These are phyloP conservation scores for Mrakia frigida DNA, from an alignment of 768 basidiomycete genomes.

Conservation along the genomic window DNA sequence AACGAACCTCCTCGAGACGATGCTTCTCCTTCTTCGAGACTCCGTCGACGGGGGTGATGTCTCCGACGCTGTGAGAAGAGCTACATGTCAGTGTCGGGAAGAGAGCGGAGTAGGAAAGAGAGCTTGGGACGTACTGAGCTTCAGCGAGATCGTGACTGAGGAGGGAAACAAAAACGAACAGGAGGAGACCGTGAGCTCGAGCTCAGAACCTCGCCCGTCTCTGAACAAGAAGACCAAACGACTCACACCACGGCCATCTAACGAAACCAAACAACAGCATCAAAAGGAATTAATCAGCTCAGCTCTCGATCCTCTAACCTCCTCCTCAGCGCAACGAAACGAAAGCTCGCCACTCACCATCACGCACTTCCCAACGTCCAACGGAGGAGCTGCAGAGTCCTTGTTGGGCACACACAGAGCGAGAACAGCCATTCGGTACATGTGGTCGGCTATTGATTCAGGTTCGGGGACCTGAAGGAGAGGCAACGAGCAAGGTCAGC, in stretches of 20 bases:
- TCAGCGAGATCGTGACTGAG: slow-evolving; percentile 92
- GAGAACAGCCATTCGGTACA: slow-evolving; percentile 76
- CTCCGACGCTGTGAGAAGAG: slow-evolving; percentile 65
- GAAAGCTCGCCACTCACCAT: slow-evolving; percentile 34
- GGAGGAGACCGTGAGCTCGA: background rate
- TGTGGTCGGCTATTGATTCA: slow-evolving; percentile 46
- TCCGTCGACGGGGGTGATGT: slow-evolving; percentile 85
- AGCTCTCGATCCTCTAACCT: slow-evolving; percentile 37
- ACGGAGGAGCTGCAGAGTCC: slow-evolving; percentile 60
- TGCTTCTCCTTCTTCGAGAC: slow-evolving; percentile 76
- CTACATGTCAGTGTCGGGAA: too few relatives aligned
- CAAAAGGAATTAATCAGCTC: slow-evolving; percentile 50
- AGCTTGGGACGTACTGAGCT: slow-evolving; percentile 56
- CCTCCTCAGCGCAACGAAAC: too few relatives aligned
- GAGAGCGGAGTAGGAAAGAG: background rate
- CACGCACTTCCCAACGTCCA: slow-evolving; percentile 41
- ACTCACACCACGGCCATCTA: slow-evolving; percentile 28
- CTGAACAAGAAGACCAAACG: background rate
- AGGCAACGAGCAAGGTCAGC: background rate
- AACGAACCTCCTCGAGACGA: slow-evolving; percentile 61
- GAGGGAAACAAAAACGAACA: background rate
- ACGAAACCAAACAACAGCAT: slow-evolving; percentile 42
- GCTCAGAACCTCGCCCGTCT: too few relatives aligned
- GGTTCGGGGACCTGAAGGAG: slow-evolving; percentile 63
- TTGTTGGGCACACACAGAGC: slow-evolving; percentile 77